Evolutionary conservation across 2,329 filamentous ascomycete species (phyloP).

Genomic region (Penicillium sp.): DNA sequence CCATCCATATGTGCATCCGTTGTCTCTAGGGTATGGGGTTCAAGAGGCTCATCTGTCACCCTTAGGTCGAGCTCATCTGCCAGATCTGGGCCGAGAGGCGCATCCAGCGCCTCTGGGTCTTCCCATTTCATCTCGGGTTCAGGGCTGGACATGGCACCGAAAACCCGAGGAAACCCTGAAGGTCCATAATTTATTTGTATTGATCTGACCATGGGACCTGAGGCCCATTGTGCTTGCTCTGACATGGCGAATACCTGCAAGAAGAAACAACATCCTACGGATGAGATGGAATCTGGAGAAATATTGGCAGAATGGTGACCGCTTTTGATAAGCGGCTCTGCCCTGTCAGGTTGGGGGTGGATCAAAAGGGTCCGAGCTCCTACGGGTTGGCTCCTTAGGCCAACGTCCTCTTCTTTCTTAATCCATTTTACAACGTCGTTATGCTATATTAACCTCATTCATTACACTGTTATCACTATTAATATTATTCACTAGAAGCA

Average conservation of each 20-base stretch:
- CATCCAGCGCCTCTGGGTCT: neutral
- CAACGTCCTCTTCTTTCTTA: neutral
- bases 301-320: conserved; percentile 4
- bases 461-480: neutral
- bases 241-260: neutral
- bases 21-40: neutral
- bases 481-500: neutral
- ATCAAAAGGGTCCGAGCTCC: neutral
- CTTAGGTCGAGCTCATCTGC: neutral
- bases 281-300: neutral
- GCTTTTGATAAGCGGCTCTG: neutral
- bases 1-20: neutral
- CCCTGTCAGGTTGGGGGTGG: neutral
- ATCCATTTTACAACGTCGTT: neutral
- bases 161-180: neutral
- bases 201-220: neutral
- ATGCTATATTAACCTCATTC: neutral
- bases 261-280: neutral
- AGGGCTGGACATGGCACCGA: neutral
- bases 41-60: neutral
- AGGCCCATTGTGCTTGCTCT: neutral
- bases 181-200: neutral
- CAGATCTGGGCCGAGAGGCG: neutral
- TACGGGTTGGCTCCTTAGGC: neutral
- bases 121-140: neutral